These are phyloP conservation scores for Amphibolis antarctica DNA, from an alignment of 106 monocot genomes.

Conservation along the genomic window DNA sequence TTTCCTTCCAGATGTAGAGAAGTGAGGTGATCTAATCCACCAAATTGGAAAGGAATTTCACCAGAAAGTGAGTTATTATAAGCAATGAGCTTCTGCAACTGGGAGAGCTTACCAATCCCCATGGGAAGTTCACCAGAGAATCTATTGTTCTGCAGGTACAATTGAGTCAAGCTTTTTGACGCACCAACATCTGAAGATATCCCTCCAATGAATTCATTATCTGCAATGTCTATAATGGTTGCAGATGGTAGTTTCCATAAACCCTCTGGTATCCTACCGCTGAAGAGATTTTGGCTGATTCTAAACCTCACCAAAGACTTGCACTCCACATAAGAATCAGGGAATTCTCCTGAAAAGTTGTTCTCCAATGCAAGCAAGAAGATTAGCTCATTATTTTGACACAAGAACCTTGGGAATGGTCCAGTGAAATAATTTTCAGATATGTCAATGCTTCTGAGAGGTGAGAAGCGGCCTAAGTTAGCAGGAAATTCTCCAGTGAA, in stretches of 20 bases:
- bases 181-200: constrained; percentile 48
- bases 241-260: constrained; percentile 67
- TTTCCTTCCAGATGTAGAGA: constrained; percentile 57
- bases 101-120: constrained; percentile 39
- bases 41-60: constrained; percentile 36
- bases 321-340: constrained; percentile 49
- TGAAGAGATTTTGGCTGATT: constrained; percentile 48
- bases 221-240: constrained; percentile 47
- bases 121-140: constrained; percentile 44
- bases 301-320: constrained; percentile 51
- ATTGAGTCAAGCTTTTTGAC: constrained; percentile 36
- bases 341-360: constrained; percentile 64
- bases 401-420: constrained; percentile 54
- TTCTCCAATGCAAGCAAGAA: constrained; percentile 67
- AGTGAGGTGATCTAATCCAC: constrained; percentile 33
- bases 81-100: constrained; percentile 47
- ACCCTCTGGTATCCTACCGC: constrained; percentile 37
- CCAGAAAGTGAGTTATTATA: constrained; percentile 59
- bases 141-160: constrained; percentile 56
- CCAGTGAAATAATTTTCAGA: constrained; percentile 76
- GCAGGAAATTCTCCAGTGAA: constrained; percentile 65
- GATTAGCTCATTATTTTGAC: constrained; percentile 40
- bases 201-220: constrained; percentile 47
- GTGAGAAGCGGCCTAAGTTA: constrained; percentile 53
- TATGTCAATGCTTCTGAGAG: constrained; percentile 63